These are phyloP conservation scores for Thalassia testudinum DNA, from an alignment of 116 monocot species.

Conservation along the genomic window DNA sequence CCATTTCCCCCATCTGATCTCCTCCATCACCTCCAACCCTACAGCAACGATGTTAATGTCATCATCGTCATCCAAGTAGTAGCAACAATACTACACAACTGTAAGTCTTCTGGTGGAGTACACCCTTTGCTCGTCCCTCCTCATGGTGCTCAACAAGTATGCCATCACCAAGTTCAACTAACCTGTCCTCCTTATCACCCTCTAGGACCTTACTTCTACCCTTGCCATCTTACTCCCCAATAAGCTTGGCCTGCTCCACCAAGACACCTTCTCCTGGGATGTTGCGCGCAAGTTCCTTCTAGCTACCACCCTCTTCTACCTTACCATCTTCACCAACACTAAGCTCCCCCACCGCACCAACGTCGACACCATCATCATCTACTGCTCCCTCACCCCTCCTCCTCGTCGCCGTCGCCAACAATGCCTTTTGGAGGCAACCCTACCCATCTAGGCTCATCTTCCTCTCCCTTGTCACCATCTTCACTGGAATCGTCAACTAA, in stretches of 20 bases:
- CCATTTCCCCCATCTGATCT: no score
- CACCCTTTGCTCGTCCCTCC: conserved; percentile 57
- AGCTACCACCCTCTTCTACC: conserved; percentile 58
- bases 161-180: no score
- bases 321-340: conserved; percentile 76
- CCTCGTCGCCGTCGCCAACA: conserved; percentile 61
- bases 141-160: conserved; percentile 75
- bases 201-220: conserved; percentile 46
- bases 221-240: conserved; percentile 38
- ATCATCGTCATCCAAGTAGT: not conserved
- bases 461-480: conserved; percentile 36
- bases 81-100: conserved; percentile 44
- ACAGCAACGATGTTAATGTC: not conserved
- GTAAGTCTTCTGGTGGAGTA: conserved; percentile 56
- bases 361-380: conserved; percentile 78
- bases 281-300: conserved; percentile 62
- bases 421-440: conserved; percentile 49
- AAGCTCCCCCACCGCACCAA: conserved; percentile 69
- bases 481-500: no score
- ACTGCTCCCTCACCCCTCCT: conserved; percentile 64
- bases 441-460: conserved; percentile 65
- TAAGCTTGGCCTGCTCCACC: conserved; percentile 33
- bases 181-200: conserved; percentile 44
- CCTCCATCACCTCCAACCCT: no score
- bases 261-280: conserved; percentile 38